Conservation (phyloP, 1,139 yeast genomes). For the Maudiozyma humilis region DNA sequence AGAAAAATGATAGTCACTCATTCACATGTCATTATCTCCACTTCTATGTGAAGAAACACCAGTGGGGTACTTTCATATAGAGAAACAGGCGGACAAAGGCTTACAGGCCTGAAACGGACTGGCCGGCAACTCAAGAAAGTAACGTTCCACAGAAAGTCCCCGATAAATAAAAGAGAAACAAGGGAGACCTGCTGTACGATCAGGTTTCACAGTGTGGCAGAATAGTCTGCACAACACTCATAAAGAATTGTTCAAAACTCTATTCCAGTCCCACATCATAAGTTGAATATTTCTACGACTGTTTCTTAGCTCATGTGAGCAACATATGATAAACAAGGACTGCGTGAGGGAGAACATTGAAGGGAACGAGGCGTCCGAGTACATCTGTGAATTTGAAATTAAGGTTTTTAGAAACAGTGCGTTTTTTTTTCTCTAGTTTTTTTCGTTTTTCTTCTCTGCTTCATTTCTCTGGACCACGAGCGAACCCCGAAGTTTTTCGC, state of each 20-base stretch:
- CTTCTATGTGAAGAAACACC: too few species aligned
- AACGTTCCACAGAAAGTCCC: too few species aligned
- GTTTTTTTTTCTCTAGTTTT: background rate
- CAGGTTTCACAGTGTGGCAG: background rate
- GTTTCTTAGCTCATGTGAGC: background rate
- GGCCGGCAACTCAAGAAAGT: too few species aligned
- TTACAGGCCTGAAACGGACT: too few species aligned
- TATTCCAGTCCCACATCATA: background rate
- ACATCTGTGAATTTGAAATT: background rate
- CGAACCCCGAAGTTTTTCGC: too few species aligned
- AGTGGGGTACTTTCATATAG: too few species aligned
- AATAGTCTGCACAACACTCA: background rate
- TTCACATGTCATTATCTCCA: too few species aligned
- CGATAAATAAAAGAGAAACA: background rate
- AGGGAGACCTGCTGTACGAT: background rate
- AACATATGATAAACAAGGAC: background rate
- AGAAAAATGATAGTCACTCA: too few species aligned
- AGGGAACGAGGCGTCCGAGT: background rate
- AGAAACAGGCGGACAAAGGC: too few species aligned
- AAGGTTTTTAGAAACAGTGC: background rate
- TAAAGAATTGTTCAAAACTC: background rate
- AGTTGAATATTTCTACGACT: background rate
- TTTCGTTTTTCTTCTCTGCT: background rate
- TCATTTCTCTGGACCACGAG: too few species aligned
- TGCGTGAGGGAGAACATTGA: background rate